Evolutionary conservation across 345 rosid genomes (phyloP).

Genomic region (Turritis glabra): DNA sequence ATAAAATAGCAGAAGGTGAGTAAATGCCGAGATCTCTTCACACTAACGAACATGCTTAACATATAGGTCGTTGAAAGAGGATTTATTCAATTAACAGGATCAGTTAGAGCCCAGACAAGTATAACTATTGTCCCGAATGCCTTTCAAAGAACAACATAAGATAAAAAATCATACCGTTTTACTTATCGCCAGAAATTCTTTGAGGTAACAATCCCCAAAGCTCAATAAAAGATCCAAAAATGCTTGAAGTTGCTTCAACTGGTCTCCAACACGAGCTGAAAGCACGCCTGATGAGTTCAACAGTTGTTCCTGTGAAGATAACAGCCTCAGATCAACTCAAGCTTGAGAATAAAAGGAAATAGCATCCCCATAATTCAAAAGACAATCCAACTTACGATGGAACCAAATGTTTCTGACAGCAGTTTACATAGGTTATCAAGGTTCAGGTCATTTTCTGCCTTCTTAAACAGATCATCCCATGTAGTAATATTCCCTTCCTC

Average conservation of each 20-base stretch:
- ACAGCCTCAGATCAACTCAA: conserved; percentile 20
- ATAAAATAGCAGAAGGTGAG: conserved; percentile 1
- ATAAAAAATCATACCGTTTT: conserved; percentile 54
- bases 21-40: conserved; percentile 8
- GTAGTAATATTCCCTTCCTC: conserved; percentile 48
- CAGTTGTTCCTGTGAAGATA: conserved; percentile 60
- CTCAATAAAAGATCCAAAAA: conserved; percentile 57
- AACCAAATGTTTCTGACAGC: conserved; percentile 51
- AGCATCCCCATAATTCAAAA: neutral
- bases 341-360: conserved; percentile 17
- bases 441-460: conserved; percentile 48
- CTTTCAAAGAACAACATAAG: conserved; percentile 8
- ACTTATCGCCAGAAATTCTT: conserved; percentile 66
- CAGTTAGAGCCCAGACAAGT: conserved; percentile 9
- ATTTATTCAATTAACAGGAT: neutral
- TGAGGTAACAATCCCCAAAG: conserved; percentile 60
- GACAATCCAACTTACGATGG: conserved; percentile 53
- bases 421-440: conserved; percentile 50
- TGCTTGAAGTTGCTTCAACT: conserved; percentile 51
- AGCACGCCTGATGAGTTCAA: conserved; percentile 43
- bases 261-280: conserved; percentile 46
- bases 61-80: neutral
- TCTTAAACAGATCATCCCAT: conserved; percentile 66
- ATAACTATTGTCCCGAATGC: neutral
- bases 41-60: conserved; percentile 3